Evolutionary conservation across 805 yeast genomes (phyloP).

Genomic region (Cyberlindnera maritima): DNA sequence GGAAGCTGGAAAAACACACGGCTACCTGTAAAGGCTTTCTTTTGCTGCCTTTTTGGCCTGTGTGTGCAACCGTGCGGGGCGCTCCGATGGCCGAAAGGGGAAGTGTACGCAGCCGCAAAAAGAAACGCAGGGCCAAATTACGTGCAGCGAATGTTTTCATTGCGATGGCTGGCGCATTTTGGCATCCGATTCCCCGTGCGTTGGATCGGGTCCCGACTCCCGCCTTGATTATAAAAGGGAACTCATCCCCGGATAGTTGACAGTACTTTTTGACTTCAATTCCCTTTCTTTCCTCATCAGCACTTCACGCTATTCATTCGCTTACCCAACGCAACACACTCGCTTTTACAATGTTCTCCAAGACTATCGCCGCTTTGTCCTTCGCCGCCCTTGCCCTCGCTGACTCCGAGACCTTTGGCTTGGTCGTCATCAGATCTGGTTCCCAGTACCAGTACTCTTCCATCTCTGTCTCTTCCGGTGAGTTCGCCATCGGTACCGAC

Average conservation of each 20-base stretch:
- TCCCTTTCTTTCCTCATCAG: neutral
- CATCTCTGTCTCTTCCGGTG: constrained; percentile 22
- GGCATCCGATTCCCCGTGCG: neutral
- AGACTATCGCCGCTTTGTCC: constrained; percentile 28
- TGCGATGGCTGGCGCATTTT: neutral
- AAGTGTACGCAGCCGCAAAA: neutral
- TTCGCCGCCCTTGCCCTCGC: constrained; percentile 32
- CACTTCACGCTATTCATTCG: constrained; percentile 5
- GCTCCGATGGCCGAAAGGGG: neutral
- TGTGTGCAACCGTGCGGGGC: too few species aligned
- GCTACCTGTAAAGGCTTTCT: too few species aligned
- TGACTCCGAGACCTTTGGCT: constrained; percentile 36
- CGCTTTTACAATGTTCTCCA: constrained; percentile 24
- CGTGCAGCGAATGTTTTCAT: neutral
- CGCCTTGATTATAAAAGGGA: neutral
- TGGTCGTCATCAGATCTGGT: constrained; percentile 36
- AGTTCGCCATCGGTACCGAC: constrained; percentile 17
- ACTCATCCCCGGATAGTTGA: neutral
- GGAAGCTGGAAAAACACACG: too few species aligned
- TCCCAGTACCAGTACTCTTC: constrained; percentile 32
- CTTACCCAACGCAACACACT: constrained; percentile 4
- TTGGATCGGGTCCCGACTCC: neutral
- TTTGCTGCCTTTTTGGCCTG: too few species aligned
- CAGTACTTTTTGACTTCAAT: neutral
- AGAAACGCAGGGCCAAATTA: neutral